These are phyloP conservation scores for Coemansia sp. DNA, from an alignment of 192 early-diverging fungal species.

Conservation along the genomic window DNA sequence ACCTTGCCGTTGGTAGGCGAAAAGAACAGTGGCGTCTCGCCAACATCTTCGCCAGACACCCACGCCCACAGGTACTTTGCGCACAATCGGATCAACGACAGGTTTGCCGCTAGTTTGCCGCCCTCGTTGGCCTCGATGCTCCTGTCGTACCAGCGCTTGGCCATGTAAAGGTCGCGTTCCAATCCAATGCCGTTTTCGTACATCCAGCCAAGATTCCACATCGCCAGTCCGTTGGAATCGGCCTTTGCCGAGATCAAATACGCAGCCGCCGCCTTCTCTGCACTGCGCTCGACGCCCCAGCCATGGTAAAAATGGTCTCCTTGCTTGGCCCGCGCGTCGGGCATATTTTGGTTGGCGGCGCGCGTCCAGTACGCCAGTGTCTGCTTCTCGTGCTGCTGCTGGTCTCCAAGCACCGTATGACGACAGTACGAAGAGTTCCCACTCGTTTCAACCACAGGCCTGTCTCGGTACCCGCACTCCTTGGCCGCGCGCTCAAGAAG, in stretches of 20 bases:
- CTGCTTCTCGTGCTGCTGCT: conserved; percentile 37
- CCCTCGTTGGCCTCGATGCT: conserved; percentile 77
- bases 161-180: conserved; percentile 85
- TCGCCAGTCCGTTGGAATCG: conserved; percentile 78
- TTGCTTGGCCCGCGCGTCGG: conserved; percentile 87
- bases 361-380: conserved; percentile 92
- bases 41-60: conserved; percentile 62
- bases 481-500: conserved; percentile 66
- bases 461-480: not conserved
- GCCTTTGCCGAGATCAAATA: conserved; percentile 83
- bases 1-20: conserved; percentile 20
- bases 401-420: conserved; percentile 16
- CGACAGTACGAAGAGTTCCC: not conserved
- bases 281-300: conserved; percentile 67
- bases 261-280: conserved; percentile 75
- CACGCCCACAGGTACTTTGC: conserved; percentile 69
- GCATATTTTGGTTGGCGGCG: conserved; percentile 90
- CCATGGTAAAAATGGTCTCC: conserved; percentile 94
- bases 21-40: conserved; percentile 55
- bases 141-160: conserved; percentile 91
- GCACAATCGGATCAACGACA: conserved; percentile 74
- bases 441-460: not conserved
- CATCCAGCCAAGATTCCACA: conserved; percentile 98
- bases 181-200: conserved; percentile 93
- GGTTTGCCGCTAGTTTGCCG: conserved; percentile 74